Base-by-base conservation (phyloP, 345 rosid species). In the Camelina laxa region DNA sequence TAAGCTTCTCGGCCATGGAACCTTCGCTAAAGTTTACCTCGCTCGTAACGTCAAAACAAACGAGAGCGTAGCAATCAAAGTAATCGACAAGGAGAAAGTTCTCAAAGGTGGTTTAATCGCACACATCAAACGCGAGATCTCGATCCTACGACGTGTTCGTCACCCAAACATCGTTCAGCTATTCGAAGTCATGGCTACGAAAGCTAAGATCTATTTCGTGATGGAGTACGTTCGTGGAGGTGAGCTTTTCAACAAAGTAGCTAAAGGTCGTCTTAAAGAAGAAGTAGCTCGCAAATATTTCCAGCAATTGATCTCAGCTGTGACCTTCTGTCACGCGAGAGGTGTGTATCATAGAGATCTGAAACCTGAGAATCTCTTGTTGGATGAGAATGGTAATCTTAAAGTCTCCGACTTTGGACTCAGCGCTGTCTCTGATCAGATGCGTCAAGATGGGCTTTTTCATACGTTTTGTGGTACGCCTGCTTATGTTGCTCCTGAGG, bases 101-200 rank as follows among this genome's bases (percentile, higher is more conserved):
- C 87, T 86, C 50, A 88, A 88, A 71, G 73, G 84, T 1, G 88
- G 89, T 17, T 78, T 93, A 61, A 83, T 89, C 60, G 88, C 94
- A 0, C 87, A 88, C 38, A 89, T 93, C 54, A 88, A 89, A 60
- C 86, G 92, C 6, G 98, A 93, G 85, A 89, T 93, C 80, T 81
- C 96, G 13, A 88, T 93, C 56, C 91, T 93, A 76, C 88, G 93
- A 19, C 89, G 94, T 59, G 90, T 93, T 2, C 91, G 89, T 16
- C 97, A 93, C 72, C 98, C 97, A 2, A 85, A 89, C 87, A 79
- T 91, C 73, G 93, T 93, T 1, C 85, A 85, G 71, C 86, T 93
- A n/a, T 87, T 85, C 60, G 98, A 93, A 72, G 97, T 93, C 65
- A 87, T 93, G 96, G 97, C 98, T 1, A 87, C 97, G 4, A 89